Conservation (phyloP, 805 yeast genomes). For the Saccharomycopsis selenospora region DNA sequence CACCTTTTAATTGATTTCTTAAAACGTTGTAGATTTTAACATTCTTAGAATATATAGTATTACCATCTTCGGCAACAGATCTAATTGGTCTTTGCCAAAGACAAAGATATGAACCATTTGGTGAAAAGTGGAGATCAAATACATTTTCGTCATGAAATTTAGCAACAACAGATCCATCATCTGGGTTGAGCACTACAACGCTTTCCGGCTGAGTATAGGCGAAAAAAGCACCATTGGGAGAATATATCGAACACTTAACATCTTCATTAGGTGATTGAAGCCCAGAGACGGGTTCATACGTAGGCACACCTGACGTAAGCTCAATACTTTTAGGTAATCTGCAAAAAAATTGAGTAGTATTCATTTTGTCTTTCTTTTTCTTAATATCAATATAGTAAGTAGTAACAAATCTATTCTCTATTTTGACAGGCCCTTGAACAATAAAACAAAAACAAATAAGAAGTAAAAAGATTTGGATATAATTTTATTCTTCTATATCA, state of each 20-base stretch:
- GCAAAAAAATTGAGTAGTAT: conserved; percentile 16
- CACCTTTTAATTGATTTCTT: conserved; percentile 41
- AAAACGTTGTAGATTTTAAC: conserved; percentile 65
- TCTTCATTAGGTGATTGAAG: conserved; percentile 33
- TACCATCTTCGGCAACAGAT: conserved; percentile 38
- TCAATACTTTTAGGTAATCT: conserved; percentile 54
- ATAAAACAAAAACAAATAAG: background rate
- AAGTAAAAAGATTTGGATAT: too few relatives aligned
- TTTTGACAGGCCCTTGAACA: background rate
- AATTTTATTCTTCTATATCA: too few relatives aligned
- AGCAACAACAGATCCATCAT: conserved; percentile 38
- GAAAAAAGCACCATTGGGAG: conserved; percentile 59
- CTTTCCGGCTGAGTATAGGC: conserved; percentile 64
- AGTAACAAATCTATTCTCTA: background rate
- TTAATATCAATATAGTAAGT: too few relatives aligned
- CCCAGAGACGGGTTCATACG: conserved; percentile 26
- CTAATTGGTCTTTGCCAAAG: conserved; percentile 87
- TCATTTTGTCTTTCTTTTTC: background rate
- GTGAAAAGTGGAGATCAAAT: conserved; percentile 82
- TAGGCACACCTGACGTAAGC: conserved; percentile 35
- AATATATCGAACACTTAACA: conserved; percentile 58
- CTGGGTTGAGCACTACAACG: conserved; percentile 44
- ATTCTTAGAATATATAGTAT: conserved; percentile 55
- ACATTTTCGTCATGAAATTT: conserved; percentile 56
- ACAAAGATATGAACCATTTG: conserved; percentile 71